These are phyloP conservation scores for Aegilops sharonensis DNA, from an alignment of 176 grass and related monocot species.

Conservation along the genomic window DNA sequence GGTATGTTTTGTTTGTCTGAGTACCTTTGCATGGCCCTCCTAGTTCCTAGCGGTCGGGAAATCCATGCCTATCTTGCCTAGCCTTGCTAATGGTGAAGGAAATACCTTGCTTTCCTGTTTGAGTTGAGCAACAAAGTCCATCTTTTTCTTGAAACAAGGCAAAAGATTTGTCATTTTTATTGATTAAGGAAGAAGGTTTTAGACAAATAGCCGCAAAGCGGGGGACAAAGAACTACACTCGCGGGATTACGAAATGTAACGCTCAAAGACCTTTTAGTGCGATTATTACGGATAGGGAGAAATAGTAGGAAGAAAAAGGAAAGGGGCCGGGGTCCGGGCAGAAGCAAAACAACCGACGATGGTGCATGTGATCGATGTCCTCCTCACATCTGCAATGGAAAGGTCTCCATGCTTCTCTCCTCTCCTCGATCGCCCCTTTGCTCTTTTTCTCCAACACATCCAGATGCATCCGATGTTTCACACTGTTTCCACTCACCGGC, in stretches of 20 bases:
- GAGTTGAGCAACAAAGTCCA: neutral
- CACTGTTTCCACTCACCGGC: slow-evolving; percentile 13
- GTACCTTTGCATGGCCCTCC: neutral
- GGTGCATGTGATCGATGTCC: slow-evolving; percentile 31
- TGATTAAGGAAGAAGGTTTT: too few relatives aligned
- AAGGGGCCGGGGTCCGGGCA: neutral
- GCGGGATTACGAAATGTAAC: too few relatives aligned
- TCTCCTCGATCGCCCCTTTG: neutral
- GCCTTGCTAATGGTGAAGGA: neutral
- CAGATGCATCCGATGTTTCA: slow-evolving; percentile 28
- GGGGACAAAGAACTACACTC: too few relatives aligned
- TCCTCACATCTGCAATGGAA: slow-evolving; percentile 24
- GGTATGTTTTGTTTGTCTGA: neutral
- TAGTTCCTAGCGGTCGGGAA: neutral
- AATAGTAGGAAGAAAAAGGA: neutral
- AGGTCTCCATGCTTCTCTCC: slow-evolving; percentile 24
- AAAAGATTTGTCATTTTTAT: too few relatives aligned
- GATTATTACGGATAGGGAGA: neutral
- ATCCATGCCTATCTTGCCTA: neutral
- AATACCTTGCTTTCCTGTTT: neutral
- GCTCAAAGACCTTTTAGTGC: neutral
- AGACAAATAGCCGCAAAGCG: too few relatives aligned
- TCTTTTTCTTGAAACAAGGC: neutral
- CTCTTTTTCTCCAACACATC: neutral
- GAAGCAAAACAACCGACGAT: neutral